These are phyloP conservation scores for Macrophomina pseudophaseolina DNA, from an alignment of 2,329 filamentous ascomycete genomes.

Conservation along the genomic window DNA sequence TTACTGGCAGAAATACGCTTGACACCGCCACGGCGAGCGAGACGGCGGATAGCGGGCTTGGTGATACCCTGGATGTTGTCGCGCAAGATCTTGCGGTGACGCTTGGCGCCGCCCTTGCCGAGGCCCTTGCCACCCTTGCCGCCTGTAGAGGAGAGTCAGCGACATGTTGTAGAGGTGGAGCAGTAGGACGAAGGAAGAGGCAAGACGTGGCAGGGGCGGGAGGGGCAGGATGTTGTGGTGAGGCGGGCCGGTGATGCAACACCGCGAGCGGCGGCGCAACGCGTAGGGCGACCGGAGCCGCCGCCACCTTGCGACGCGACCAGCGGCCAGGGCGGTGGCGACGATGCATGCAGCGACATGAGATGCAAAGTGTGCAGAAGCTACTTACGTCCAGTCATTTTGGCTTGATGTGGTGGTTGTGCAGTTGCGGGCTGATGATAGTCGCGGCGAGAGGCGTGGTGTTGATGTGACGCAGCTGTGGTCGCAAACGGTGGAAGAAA, in stretches of 20 bases:
- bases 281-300: constrained; percentile 27
- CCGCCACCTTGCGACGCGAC: constrained; percentile 28
- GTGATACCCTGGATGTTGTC: constrained; percentile 99
- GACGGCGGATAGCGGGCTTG: constrained; percentile 97
- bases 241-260: constrained; percentile 29
- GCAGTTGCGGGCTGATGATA: constrained; percentile 30
- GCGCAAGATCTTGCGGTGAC: constrained; percentile 98
- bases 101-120: constrained; percentile 98
- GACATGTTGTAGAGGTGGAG: constrained; percentile 26
- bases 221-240: constrained; percentile 20
- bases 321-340: background rate
- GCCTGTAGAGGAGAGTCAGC: constrained; percentile 65
- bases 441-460: constrained; percentile 29
- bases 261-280: constrained; percentile 22
- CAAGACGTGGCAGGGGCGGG: background rate
- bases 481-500: constrained; percentile 18
- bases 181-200: background rate
- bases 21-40: constrained; percentile 98
- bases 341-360: constrained; percentile 25
- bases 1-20: constrained; percentile 98
- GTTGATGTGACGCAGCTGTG: constrained; percentile 28
- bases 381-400: constrained; percentile 58
- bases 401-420: constrained; percentile 42
- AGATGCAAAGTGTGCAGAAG: background rate
- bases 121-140: constrained; percentile 97